Conservation (phyloP, 2,329 filamentous ascomycete species). For the Fusarium brevicatenulatum region DNA sequence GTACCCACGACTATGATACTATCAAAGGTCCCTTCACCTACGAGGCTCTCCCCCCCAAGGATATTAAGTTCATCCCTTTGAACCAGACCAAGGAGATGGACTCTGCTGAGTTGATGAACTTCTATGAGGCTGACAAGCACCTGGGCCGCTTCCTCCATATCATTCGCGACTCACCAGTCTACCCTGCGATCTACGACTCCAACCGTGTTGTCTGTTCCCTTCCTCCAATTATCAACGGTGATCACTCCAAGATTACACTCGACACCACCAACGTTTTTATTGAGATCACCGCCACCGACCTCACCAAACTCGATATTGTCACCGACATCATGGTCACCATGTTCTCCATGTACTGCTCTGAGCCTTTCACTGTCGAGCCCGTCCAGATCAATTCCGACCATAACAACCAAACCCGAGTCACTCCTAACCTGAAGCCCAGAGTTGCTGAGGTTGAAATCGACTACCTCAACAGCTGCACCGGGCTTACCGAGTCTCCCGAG, state of each 20-base stretch:
- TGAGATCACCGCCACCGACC: constrained; percentile 94
- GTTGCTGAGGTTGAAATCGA: constrained; percentile 84
- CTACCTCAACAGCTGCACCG: constrained; percentile 94
- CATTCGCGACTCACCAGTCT: constrained; percentile 91
- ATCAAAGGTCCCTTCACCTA: constrained; percentile 96
- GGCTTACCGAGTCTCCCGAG: constrained; percentile 77
- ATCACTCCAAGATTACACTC: constrained; percentile 95
- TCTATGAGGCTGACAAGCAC: constrained; percentile 95
- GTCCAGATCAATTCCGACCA: constrained; percentile 92
- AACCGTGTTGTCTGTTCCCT: constrained; percentile 89
- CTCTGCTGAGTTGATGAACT: constrained; percentile 87
- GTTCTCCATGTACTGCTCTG: constrained; percentile 92
- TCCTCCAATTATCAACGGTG: constrained; percentile 96
- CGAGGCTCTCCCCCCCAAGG: constrained; percentile 88
- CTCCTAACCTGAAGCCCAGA: constrained; percentile 82
- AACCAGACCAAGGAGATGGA: constrained; percentile 93
- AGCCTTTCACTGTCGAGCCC: constrained; percentile 92
- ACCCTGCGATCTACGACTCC: constrained; percentile 94
- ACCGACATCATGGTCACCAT: constrained; percentile 96
- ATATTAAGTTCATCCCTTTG: constrained; percentile 89
- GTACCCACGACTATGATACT: constrained; percentile 95
- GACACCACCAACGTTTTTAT: constrained; percentile 95
- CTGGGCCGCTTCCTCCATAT: constrained; percentile 92
- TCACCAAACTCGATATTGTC: constrained; percentile 95
- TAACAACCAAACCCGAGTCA: constrained; percentile 83